Conservation (phyloP, 441 rosid genomes). For the Omphalea diandra region DNA sequence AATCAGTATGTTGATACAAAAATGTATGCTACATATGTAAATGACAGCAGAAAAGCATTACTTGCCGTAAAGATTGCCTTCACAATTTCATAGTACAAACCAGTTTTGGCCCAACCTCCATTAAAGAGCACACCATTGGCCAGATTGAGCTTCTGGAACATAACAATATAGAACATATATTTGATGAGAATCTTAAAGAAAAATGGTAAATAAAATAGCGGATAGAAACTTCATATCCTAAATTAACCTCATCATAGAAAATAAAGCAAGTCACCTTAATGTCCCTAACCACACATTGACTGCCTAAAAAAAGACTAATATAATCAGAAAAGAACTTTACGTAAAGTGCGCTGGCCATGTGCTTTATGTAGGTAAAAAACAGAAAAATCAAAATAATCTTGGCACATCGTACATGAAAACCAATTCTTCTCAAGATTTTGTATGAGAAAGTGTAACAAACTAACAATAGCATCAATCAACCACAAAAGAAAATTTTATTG, state of each 20-base stretch:
- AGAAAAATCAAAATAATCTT: background rate
- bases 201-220: background rate
- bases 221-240: background rate
- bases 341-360: background rate
- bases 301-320: background rate
- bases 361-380: background rate
- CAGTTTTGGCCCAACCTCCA: slow-evolving; percentile 87
- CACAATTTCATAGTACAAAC: slow-evolving; percentile 62
- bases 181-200: slow-evolving; percentile 13
- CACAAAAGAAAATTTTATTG: background rate
- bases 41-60: background rate
- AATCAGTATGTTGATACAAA: background rate
- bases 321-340: background rate
- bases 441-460: background rate
- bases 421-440: background rate
- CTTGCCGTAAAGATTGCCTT: slow-evolving; percentile 55
- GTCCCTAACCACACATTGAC: background rate
- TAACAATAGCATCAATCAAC: background rate
- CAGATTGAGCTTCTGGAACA: slow-evolving; percentile 71
- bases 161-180: background rate
- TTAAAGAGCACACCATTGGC: slow-evolving; percentile 84
- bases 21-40: background rate
- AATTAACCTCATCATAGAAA: background rate
- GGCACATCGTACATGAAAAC: background rate
- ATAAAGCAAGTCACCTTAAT: background rate